Conservation (phyloP, 805 yeast genomes). For the Dipodascus geniculatus region DNA sequence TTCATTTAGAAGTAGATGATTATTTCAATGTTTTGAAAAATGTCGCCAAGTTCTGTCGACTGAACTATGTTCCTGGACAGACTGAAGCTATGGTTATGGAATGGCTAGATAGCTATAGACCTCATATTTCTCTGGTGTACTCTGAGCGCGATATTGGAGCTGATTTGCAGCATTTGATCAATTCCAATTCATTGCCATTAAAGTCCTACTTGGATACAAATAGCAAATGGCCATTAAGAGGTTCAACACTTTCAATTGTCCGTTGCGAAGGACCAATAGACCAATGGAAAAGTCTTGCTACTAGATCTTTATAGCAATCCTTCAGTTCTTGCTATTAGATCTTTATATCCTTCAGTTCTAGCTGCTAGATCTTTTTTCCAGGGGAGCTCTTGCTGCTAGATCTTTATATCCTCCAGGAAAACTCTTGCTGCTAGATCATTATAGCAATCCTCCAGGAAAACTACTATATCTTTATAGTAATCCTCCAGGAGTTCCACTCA, state of each 20-base stretch:
- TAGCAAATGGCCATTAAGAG: slow-evolving; percentile 47
- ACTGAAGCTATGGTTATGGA: slow-evolving; percentile 36
- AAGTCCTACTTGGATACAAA: slow-evolving; percentile 31
- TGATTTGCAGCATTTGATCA: slow-evolving; percentile 51
- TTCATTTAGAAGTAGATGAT: slow-evolving; percentile 36
- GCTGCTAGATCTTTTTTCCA: too few relatives aligned
- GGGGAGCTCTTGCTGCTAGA: too few relatives aligned
- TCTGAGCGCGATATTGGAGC: slow-evolving; percentile 50
- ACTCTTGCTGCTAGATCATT: too few relatives aligned
- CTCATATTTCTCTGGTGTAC: slow-evolving; percentile 67
- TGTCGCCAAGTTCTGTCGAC: neutral
- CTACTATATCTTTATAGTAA: slow-evolving; percentile 8
- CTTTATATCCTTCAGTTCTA: too few relatives aligned
- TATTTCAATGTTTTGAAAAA: slow-evolving; percentile 30
- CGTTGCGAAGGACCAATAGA: slow-evolving; percentile 60
- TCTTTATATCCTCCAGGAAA: too few relatives aligned
- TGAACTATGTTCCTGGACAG: slow-evolving; percentile 17
- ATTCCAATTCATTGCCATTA: slow-evolving; percentile 35
- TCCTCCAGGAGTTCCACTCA: slow-evolving; percentile 19
- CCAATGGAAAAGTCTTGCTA: slow-evolving; percentile 56
- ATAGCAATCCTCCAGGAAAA: neutral
- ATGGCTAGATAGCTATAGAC: slow-evolving; percentile 56
- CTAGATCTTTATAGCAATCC: slow-evolving; percentile 16
- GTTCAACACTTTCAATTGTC: slow-evolving; percentile 53
- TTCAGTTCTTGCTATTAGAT: too few relatives aligned